phyloP scores from a whole-genome alignment of 305 asterid species.

The Fraxinus albicans region DNA sequence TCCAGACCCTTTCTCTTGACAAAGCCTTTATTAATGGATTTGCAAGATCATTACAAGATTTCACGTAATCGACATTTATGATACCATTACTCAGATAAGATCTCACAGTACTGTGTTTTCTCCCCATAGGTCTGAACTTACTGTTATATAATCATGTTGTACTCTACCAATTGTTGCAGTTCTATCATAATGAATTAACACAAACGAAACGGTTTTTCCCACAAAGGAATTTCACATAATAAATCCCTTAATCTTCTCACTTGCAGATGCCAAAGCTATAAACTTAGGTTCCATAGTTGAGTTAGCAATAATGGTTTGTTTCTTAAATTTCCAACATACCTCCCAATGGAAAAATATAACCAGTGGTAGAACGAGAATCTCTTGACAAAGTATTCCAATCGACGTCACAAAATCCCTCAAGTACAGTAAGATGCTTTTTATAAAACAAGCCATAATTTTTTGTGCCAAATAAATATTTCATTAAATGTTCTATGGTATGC shows the following conservation, averaged over 20 bases:
- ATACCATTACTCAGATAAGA: not conserved
- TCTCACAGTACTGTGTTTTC: not conserved
- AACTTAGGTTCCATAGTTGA: conserved; percentile 1
- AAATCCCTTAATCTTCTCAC: not conserved
- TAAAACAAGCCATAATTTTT: not conserved
- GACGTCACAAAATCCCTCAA: not conserved
- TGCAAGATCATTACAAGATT: not conserved
- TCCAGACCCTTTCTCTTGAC: not conserved
- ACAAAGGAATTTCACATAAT: not conserved
- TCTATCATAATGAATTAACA: conserved; percentile 1
- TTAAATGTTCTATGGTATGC: not conserved
- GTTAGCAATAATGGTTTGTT: not conserved
- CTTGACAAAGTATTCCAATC: not conserved
- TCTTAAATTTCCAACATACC: not conserved
- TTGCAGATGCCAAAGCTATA: not conserved
- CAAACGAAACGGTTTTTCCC: not conserved
- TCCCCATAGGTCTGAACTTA: not conserved
- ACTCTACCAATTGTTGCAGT: not conserved
- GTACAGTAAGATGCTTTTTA: not conserved
- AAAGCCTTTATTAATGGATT: not conserved
- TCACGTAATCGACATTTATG: not conserved
- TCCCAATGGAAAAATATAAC: not conserved
- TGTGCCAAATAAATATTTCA: not conserved
- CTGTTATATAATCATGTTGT: not conserved
- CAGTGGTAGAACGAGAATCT: not conserved